Evolutionary conservation across 2,329 filamentous ascomycete genomes (phyloP).

Genomic region (Penicillium sp.): DNA sequence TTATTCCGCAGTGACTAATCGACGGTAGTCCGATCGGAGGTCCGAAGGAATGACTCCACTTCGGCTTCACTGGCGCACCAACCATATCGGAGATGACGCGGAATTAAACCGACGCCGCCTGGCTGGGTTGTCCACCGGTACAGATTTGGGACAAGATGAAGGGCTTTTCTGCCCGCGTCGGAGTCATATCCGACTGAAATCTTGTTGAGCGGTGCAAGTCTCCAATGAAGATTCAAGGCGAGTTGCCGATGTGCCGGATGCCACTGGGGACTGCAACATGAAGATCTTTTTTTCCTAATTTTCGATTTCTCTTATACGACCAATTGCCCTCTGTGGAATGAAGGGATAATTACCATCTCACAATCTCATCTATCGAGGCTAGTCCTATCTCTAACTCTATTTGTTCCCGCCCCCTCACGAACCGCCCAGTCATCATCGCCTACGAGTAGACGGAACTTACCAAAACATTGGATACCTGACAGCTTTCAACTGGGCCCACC

Average conservation of each 20-base stretch:
- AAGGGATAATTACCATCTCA: background rate
- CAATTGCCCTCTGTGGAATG: background rate
- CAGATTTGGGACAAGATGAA: slow-evolving; percentile 14
- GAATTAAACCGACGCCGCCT: slow-evolving; percentile 18
- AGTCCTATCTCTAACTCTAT: too few relatives aligned
- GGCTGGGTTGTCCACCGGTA: slow-evolving; percentile 12
- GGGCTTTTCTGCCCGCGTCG: slow-evolving; percentile 17
- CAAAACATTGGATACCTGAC: background rate
- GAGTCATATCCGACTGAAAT: slow-evolving; percentile 22
- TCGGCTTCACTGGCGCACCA: slow-evolving; percentile 6
- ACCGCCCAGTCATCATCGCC: too few relatives aligned
- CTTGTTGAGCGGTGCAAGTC: slow-evolving; percentile 15
- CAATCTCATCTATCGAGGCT: too few relatives aligned
- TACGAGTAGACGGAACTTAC: background rate
- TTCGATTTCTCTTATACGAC: slow-evolving; percentile 4
- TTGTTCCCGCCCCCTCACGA: too few relatives aligned
- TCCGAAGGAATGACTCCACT: slow-evolving; percentile 25
- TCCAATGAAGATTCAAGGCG: slow-evolving; percentile 22
- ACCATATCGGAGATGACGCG: slow-evolving; percentile 18
- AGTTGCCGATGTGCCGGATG: slow-evolving; percentile 21
- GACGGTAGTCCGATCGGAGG: slow-evolving; percentile 25
- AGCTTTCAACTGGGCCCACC: background rate
- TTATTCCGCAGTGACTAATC: slow-evolving; percentile 12
- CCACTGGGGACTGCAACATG: slow-evolving; percentile 11
- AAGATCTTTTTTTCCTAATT: slow-evolving; percentile 8